Conservation (phyloP, 2,329 filamentous ascomycete genomes). For the Aspergillus fischeri region DNA sequence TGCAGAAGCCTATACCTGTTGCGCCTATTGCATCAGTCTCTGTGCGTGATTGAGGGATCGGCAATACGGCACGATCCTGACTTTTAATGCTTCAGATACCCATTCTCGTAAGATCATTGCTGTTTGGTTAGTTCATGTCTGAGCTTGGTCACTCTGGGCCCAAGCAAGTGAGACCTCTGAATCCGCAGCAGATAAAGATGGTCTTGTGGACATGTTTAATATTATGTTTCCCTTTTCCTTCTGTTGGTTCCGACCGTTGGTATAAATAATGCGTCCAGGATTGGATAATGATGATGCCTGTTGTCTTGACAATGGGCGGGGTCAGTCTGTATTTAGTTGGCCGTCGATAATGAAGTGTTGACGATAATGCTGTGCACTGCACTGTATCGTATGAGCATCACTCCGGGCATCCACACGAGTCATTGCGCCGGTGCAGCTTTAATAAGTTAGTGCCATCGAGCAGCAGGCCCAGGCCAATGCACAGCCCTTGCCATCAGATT, state of each 20-base stretch:
- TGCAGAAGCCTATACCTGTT: neutral
- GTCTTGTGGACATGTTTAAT: slow-evolving; percentile 7
- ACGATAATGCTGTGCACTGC: neutral
- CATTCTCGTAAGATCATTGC: slow-evolving; percentile 21
- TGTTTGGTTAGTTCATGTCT: slow-evolving; percentile 3
- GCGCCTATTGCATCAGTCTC: neutral
- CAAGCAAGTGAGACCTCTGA: neutral
- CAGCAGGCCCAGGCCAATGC: neutral
- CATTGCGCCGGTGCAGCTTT: neutral
- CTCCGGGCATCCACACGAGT: neutral
- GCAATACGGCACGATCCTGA: neutral
- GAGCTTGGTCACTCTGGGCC: neutral
- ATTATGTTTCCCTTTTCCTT: slow-evolving; percentile 5
- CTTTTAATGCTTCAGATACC: slow-evolving; percentile 34
- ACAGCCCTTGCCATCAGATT: neutral
- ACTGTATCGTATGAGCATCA: neutral
- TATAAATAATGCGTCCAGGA: neutral
- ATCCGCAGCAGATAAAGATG: slow-evolving; percentile 4
- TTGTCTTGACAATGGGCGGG: slow-evolving; percentile 3
- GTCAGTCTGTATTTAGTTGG: slow-evolving; percentile 5
- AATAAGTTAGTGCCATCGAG: slow-evolving; percentile 2
- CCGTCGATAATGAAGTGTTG: neutral
- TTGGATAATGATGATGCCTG: slow-evolving; percentile 8
- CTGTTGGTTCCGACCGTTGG: neutral
- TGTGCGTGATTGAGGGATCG: neutral